Evolutionary conservation across 2,329 filamentous ascomycete species (phyloP).

Genomic region (Cytospora piceae): DNA sequence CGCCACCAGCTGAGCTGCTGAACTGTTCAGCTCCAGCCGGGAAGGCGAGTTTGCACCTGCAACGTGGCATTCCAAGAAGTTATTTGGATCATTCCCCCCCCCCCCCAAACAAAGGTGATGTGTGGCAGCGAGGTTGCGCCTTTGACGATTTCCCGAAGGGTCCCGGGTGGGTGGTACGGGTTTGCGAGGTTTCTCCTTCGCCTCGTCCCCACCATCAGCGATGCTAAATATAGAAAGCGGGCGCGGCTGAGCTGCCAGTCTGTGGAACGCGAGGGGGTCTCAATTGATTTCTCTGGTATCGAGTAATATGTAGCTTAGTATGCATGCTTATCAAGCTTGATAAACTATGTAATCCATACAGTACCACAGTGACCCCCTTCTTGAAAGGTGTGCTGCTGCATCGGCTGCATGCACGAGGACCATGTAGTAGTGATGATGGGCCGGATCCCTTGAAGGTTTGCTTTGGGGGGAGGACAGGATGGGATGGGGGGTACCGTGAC

Average conservation of each 20-base stretch:
- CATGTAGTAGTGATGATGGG: neutral
- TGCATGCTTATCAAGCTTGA: neutral
- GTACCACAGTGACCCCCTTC: too few relatives aligned
- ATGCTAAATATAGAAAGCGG: slow-evolving; percentile 21
- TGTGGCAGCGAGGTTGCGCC: neutral
- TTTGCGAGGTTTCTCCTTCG: neutral
- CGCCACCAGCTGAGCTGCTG: neutral
- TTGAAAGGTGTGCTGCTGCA: neutral
- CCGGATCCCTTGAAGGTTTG: neutral
- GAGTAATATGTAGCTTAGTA: neutral
- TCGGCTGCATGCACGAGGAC: neutral
- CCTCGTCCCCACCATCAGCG: slow-evolving; percentile 1
- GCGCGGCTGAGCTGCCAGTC: slow-evolving; percentile 14
- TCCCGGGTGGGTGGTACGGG: neutral
- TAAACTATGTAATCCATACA: neutral
- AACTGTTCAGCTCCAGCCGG: neutral
- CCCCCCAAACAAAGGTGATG: neutral
- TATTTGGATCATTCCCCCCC: neutral
- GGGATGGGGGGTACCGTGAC: too few relatives aligned
- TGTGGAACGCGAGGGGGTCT: neutral
- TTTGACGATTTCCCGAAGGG: neutral
- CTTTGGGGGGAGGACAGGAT: too few relatives aligned
- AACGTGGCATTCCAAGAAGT: neutral
- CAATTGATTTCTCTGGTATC: neutral
- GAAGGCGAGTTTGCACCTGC: neutral